Percentiles rank a stretch among this genome's conserved stretches.
Conservation (phyloP, 2,329 filamentous ascomycete species). For the Aspergillus costaricaensis region DNA sequence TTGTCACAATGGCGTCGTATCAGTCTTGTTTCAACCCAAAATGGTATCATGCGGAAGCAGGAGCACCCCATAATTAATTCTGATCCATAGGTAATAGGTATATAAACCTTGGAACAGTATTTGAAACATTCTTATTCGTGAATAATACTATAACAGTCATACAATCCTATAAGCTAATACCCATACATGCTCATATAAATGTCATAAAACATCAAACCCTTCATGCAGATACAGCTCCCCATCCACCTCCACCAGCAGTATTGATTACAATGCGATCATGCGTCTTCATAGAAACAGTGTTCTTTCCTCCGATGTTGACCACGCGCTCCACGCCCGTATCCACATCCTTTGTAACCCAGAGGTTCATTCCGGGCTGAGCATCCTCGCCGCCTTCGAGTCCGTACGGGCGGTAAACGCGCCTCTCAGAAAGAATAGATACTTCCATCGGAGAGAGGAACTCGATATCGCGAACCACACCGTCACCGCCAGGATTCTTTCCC, state of each 20-base stretch:
- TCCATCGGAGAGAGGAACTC: constrained; percentile 81
- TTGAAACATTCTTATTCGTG: too few species aligned
- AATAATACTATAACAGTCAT: background rate
- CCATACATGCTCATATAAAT: background rate
- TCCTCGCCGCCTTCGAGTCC: constrained; percentile 82
- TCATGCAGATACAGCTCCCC: constrained; percentile 24
- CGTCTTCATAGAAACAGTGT: constrained; percentile 60
- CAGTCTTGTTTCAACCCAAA: too few species aligned
- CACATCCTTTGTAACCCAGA: constrained; percentile 78
- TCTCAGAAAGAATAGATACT: constrained; percentile 75
- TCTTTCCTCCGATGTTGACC: constrained; percentile 64
- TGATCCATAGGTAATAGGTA: too few species aligned
- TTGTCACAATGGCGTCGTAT: too few species aligned
- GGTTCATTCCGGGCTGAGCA: constrained; percentile 75
- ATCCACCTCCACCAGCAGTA: constrained; percentile 57
- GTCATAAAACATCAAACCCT: background rate
- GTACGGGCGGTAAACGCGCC: constrained; percentile 75
- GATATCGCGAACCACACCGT: constrained; percentile 78
- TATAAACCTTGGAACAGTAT: too few species aligned
- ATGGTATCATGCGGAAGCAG: too few species aligned
- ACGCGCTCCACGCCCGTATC: constrained; percentile 54
- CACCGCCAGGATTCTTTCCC: constrained; percentile 70
- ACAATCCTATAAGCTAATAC: background rate
- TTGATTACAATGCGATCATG: constrained; percentile 64
- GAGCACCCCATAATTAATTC: too few species aligned